phyloP scores from a whole-genome alignment of 257 asterid genomes.

The Solanum dulcamara region DNA sequence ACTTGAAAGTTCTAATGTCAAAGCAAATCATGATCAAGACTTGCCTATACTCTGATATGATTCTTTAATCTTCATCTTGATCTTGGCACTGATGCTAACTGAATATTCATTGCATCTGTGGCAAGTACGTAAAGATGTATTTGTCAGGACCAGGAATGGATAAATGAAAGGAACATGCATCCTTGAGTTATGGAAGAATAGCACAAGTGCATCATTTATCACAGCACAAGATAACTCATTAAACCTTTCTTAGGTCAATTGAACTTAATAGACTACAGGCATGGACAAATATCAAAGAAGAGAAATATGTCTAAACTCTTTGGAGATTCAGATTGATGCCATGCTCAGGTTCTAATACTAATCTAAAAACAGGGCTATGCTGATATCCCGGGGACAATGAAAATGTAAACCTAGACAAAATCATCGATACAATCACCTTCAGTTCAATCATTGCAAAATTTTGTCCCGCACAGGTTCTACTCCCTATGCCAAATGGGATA shows the following conservation, averaged over 20 bases:
- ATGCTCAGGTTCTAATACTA: slow-evolving; percentile 43
- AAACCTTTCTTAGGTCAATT: not conserved
- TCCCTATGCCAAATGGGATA: slow-evolving; percentile 65
- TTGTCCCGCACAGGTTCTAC: slow-evolving; percentile 52
- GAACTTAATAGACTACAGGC: not conserved
- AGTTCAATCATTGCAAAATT: slow-evolving; percentile 64
- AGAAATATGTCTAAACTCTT: slow-evolving; percentile 13
- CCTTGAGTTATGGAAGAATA: not conserved
- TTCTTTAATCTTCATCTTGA: not conserved
- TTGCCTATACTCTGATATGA: not conserved
- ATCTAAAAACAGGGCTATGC: slow-evolving; percentile 42
- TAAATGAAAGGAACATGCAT: not conserved
- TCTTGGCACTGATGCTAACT: not conserved
- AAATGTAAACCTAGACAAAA: slow-evolving; percentile 44
- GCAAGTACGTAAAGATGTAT: not conserved
- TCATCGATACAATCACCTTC: slow-evolving; percentile 52
- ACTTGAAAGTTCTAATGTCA: not conserved
- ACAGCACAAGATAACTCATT: not conserved
- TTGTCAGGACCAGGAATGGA: not conserved
- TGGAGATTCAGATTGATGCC: slow-evolving; percentile 37
- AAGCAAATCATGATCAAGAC: not conserved
- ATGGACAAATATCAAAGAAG: not conserved
- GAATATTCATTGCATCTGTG: not conserved
- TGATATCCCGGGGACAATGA: slow-evolving; percentile 41
- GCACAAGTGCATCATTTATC: not conserved